Base-by-base conservation (phyloP, 768 basidiomycete genomes). In the Lactarius vividus region DNA sequence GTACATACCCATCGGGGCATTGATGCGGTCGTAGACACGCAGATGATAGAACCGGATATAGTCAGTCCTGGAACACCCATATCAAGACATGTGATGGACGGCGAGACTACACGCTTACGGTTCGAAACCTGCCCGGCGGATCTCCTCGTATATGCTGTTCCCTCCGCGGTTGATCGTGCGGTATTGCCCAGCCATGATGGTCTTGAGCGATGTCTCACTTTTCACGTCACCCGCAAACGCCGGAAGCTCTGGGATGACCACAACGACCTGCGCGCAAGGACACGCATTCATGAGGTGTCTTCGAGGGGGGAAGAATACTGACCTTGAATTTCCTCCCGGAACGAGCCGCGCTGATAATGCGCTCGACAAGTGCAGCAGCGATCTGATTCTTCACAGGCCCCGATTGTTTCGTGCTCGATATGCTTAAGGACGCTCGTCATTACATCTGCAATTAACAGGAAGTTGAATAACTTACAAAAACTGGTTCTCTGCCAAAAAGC, bases 11-110 rank as follows among this genome's bases (percentile, higher is more conserved):
- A 79, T 75, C 1, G 92, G 89, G 0, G 88, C 88, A 72, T 94
- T 95, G 72, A 96, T 92, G 29, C 95, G 82, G 73, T 98, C 96
- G 74, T 96, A 99, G 1, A 88, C 80, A 35, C 97, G 85, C 29
- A 99, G 82, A 77, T 98, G 94, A 79, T 92, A 98, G 82, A 97
- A 94, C 13, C 88, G 84, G 71, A 97, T 91, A 74, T 89, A 95
- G 64, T 95, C 88, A 77, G 79, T 72, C n/a, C 92, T 93, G 49
- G 59, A 23, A 39, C 56, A 28, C 3, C 26, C 11, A 28, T 2
- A 11, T 54, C 2, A 18, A 40, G 31, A 28, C 23, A 56, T 37
- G 26, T 13, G 1, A 16, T 28, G 26, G 8, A 40, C 0, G 42
- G 33, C 9, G 2, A 23, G 33, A 46, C 26, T 6, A 37, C n/a